phyloP scores from a whole-genome alignment of 371 early-diverging fungal genomes.

The Apophysomyces ossiformis region DNA sequence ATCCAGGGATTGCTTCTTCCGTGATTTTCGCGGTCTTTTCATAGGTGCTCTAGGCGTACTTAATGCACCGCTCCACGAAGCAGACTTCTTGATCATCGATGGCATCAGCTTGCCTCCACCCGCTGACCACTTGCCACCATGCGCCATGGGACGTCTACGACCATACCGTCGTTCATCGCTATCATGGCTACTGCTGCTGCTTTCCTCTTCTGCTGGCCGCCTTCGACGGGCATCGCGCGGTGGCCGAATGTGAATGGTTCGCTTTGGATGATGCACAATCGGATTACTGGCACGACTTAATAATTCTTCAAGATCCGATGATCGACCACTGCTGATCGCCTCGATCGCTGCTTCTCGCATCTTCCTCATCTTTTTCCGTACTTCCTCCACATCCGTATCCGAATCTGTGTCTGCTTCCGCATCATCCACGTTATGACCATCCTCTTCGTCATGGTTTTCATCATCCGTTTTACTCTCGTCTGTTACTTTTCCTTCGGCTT shows the following conservation, averaged over 20 bases:
- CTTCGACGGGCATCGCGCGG: conserved; percentile 1
- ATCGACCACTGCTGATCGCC: conserved; percentile 39
- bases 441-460: neutral
- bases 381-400: conserved; percentile 40
- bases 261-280: conserved; percentile 19
- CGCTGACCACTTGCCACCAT: conserved; percentile 1
- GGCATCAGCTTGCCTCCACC: conserved; percentile 35
- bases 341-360: conserved; percentile 44
- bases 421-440: neutral
- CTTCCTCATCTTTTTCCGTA: conserved; percentile 35
- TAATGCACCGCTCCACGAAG: conserved; percentile 39
- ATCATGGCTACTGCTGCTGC: neutral
- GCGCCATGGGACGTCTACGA: neutral
- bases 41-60: conserved; percentile 9
- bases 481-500: neutral
- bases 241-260: neutral
- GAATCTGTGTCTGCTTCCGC: conserved; percentile 36
- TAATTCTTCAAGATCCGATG: conserved; percentile 41
- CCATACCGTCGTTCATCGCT: neutral
- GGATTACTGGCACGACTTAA: conserved; percentile 40
- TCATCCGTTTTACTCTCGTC: neutral
- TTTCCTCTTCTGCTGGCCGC: neutral
- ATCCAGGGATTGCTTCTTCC: neutral
- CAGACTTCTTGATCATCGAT: conserved; percentile 32
- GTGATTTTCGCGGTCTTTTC: neutral